A percentile compares a stretch with the other conserved stretches of the same genome.
phyloP scores from a whole-genome alignment of 371 early-diverging fungal genomes.

The Mortierella sp. region DNA sequence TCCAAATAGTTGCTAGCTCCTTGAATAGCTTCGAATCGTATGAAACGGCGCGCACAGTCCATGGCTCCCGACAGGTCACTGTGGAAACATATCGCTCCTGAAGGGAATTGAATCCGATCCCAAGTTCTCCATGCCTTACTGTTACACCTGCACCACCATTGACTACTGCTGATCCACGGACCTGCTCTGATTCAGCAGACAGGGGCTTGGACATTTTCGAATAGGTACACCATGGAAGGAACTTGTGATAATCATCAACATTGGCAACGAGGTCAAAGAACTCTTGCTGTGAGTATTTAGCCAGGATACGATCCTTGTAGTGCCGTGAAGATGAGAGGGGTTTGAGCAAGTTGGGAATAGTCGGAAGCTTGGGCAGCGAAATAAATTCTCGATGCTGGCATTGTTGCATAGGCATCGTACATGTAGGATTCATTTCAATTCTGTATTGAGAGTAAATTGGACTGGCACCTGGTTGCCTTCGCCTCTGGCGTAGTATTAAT shows the following conservation, averaged over 20 bases:
- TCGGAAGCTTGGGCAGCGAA: slow-evolving; percentile 35
- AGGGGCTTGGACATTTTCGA: slow-evolving; percentile 68
- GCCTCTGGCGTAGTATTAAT: background rate
- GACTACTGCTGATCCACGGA: background rate
- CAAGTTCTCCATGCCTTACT: slow-evolving; percentile 77
- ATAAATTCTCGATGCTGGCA: slow-evolving; percentile 28
- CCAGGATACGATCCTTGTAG: slow-evolving; percentile 47
- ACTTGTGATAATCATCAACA: slow-evolving; percentile 79
- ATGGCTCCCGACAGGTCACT: slow-evolving; percentile 75
- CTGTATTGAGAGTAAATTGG: background rate
- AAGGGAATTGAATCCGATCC: slow-evolving; percentile 80
- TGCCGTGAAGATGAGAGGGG: slow-evolving; percentile 26
- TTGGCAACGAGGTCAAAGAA: slow-evolving; percentile 82
- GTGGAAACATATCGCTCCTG: slow-evolving; percentile 82
- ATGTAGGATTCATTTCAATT: background rate
- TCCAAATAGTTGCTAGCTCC: slow-evolving; percentile 77
- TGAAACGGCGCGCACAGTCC: slow-evolving; percentile 74
- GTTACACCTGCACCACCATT: slow-evolving; percentile 15
- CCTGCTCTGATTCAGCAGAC: slow-evolving; percentile 12
- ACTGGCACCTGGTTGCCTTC: background rate
- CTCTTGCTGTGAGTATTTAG: slow-evolving; percentile 76
- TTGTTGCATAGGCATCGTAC: background rate
- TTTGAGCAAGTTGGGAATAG: slow-evolving; percentile 31
- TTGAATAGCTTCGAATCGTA: slow-evolving; percentile 77
- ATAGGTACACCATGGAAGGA: slow-evolving; percentile 83